A percentile compares a stretch with the other conserved stretches of the same genome.
These are phyloP conservation scores for Backusella tarrabulga DNA, from an alignment of 192 early-diverging fungal genomes.

Conservation along the genomic window DNA sequence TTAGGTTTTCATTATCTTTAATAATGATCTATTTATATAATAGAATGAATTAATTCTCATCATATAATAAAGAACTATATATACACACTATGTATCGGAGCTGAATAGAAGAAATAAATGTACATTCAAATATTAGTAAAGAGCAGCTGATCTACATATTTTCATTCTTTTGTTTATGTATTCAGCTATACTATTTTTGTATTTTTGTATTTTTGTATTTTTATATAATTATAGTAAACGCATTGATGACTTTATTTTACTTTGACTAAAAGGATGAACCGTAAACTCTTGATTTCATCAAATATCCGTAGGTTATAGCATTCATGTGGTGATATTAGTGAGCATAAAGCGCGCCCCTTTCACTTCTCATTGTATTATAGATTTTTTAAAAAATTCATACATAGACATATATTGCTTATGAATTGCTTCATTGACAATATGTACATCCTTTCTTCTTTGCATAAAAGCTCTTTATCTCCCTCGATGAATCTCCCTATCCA, in stretches of 20 bases:
- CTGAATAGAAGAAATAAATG: background rate
- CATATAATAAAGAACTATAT: too few relatives aligned
- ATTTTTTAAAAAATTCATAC: constrained; percentile 1
- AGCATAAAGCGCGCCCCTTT: background rate
- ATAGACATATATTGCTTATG: background rate
- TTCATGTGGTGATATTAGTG: background rate
- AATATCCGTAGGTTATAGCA: background rate
- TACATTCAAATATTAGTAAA: too few relatives aligned
- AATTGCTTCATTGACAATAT: background rate
- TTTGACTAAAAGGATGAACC: too few relatives aligned
- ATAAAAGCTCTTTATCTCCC: background rate
- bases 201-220: too few relatives aligned
- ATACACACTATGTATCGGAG: background rate
- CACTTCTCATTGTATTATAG: background rate
- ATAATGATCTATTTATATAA: too few relatives aligned
- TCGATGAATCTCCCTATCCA: background rate
- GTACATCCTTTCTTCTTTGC: background rate
- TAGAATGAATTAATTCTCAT: too few relatives aligned
- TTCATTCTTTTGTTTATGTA: background rate
- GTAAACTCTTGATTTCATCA: too few relatives aligned
- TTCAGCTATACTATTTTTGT: background rate
- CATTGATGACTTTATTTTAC: background rate
- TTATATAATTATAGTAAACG: too few relatives aligned
- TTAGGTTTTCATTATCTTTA: background rate
- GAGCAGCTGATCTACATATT: background rate